Evolutionary conservation across 495 filamentous ascomycete genomes (phyloP).

Genomic region (Aspergillus ellipticus): DNA sequence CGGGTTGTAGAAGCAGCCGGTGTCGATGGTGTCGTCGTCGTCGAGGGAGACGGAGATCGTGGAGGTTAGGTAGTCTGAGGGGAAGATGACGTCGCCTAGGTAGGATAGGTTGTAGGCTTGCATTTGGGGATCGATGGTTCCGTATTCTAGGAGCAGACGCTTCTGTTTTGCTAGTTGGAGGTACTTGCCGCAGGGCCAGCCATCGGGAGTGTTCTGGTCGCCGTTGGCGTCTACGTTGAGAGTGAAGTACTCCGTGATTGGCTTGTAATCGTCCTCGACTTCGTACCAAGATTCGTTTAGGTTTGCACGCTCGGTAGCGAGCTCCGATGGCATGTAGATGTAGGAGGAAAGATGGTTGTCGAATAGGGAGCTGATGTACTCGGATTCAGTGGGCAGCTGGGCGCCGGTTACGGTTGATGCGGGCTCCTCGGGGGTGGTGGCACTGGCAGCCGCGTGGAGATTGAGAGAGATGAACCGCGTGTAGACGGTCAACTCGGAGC

Average conservation of each 20-base stretch:
- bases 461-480: conserved; percentile 54
- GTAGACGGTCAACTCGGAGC: conserved; percentile 38
- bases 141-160: conserved; percentile 52
- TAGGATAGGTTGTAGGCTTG: conserved; percentile 48
- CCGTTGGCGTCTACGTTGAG: conserved; percentile 30
- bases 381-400: conserved; percentile 32
- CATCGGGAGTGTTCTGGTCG: conserved; percentile 51
- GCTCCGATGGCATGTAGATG: conserved; percentile 50
- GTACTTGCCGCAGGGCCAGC: conserved; percentile 59
- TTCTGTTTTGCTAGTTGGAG: conserved; percentile 48
- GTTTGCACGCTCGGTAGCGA: conserved; percentile 47
- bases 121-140: conserved; percentile 55
- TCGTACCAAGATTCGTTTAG: conserved; percentile 59
- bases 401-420: conserved; percentile 27
- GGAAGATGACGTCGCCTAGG: conserved; percentile 38
- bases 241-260: conserved; percentile 51
- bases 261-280: conserved; percentile 39
- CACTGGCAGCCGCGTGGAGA: conserved; percentile 53
- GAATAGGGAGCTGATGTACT: conserved; percentile 34
- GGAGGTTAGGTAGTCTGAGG: conserved; percentile 33
- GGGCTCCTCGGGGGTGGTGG: conserved; percentile 33
- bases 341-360: conserved; percentile 40
- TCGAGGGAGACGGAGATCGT: conserved; percentile 22
- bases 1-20: conserved; percentile 50
- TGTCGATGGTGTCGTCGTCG: conserved; percentile 36